phyloP scores from a whole-genome alignment of 2,329 filamentous ascomycete genomes.

The Ceratocystis eucalypticola region DNA sequence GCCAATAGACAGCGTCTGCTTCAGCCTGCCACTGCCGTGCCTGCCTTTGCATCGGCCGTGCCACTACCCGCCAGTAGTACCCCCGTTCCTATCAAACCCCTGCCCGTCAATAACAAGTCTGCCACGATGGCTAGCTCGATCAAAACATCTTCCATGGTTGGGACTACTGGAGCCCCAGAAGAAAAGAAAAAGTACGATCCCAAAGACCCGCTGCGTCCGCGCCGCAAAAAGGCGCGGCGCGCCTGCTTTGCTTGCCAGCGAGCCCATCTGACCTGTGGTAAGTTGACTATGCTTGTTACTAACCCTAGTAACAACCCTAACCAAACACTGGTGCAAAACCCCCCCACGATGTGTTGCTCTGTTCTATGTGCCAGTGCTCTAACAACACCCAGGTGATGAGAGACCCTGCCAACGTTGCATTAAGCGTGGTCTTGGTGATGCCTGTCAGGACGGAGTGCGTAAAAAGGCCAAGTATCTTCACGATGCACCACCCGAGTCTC shows the following conservation, averaged over 20 bases:
- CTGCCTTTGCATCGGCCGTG: background rate
- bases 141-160: slow-evolving; percentile 28
- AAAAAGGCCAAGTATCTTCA: slow-evolving; percentile 99
- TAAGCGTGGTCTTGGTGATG: slow-evolving; percentile 79
- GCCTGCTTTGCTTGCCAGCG: slow-evolving; percentile 95
- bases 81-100: slow-evolving; percentile 25
- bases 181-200: slow-evolving; percentile 59
- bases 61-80: background rate
- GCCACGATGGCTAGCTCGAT: slow-evolving; percentile 40
- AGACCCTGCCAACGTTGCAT: slow-evolving; percentile 87
- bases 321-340: background rate
- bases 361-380: background rate
- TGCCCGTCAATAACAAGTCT: slow-evolving; percentile 34
- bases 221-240: slow-evolving; percentile 88
- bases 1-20: background rate
- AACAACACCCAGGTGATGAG: slow-evolving; percentile 59
- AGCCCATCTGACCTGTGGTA: slow-evolving; percentile 96
- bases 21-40: background rate
- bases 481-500: slow-evolving; percentile 78
- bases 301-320: no score
- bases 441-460: slow-evolving; percentile 87
- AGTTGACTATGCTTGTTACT: slow-evolving; percentile 28
- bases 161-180: slow-evolving; percentile 34
- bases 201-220: slow-evolving; percentile 79
- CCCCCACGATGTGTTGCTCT: background rate